Evolutionary conservation across 2,329 filamentous ascomycete species (phyloP), one percentile per base, ranked within the genome.

Genomic region (Aspergillus fumigatiaffinis): DNA sequence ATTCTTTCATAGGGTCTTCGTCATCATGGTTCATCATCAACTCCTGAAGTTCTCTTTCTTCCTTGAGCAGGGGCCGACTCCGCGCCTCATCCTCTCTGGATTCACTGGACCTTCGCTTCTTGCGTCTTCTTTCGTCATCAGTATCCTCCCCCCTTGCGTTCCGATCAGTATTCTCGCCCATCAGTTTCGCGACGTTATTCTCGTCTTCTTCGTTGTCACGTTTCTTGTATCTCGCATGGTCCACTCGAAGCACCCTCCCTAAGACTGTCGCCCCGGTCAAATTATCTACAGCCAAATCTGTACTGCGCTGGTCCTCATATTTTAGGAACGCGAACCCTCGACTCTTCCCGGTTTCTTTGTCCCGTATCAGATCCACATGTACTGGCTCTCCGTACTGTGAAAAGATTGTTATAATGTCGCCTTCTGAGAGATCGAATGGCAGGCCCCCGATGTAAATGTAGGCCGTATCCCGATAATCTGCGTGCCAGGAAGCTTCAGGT

Each of bases 221-320:
- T 49, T 85, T 81, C 79, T 96, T 95, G 76, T 99, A 99, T 53
- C 92, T 81, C 26, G 92, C 90, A 75, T 99, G 94, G 72, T 99
- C 94, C 12, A 99, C 94, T 58, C 89, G 85, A 46, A 99, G 76
- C 57, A 93, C 76, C 46, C 92, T 83, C 2, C 92, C 92, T 71
- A 90, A 81, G 20, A 99, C 87, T 29, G 87, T 89, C 8, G 92
- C 88, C 32, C 94, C 94, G 42, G 92, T 90, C 4, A 99, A 79
- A 73, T 99, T 99, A 76, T 99, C 94, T 9, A 99, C 95, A 0
- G 95, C 94, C 46, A 99, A 79, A 75, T 97, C 93, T 60, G 91
- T 95, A 76, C 92, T 97, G 65, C 93, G 84, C 79, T 99, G 94
- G 75, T 99, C 93, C 73, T 99, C 94, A 76, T 97, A 99, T 72